Conservation (phyloP, 106 monocot species). For the Platanthera zijinensis region DNA sequence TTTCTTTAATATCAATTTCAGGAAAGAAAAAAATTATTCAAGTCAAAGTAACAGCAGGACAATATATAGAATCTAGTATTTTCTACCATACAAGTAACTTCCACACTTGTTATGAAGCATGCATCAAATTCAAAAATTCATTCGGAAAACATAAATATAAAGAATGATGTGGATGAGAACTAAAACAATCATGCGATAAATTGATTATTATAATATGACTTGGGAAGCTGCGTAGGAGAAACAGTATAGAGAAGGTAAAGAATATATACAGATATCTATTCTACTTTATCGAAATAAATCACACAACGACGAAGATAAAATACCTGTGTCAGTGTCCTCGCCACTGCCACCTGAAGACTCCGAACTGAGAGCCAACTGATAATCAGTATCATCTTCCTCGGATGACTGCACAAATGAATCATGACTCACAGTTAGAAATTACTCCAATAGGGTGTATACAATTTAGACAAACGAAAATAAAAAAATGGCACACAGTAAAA, state of each 20-base stretch:
- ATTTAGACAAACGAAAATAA: neutral
- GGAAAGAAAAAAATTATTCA: neutral
- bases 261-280: neutral
- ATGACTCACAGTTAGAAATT: neutral
- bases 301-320: neutral
- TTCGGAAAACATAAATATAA: neutral
- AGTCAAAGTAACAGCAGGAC: neutral
- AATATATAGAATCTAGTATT: neutral
- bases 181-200: neutral
- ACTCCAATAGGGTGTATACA: neutral
- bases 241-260: neutral
- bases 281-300: neutral
- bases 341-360: conserved; percentile 40
- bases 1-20: conserved; percentile 16
- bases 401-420: conserved; percentile 22
- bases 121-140: neutral
- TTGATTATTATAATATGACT: neutral
- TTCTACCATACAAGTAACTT: neutral
- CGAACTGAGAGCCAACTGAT: conserved; percentile 34
- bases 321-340: conserved; percentile 21
- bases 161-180: neutral
- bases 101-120: neutral
- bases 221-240: neutral
- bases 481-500: neutral
- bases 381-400: conserved; percentile 38